Percentiles rank a stretch among this genome's conserved stretches.
Conservation (phyloP, 1,284 basidiomycete species). For the Sporisorium scitamineum region DNA sequence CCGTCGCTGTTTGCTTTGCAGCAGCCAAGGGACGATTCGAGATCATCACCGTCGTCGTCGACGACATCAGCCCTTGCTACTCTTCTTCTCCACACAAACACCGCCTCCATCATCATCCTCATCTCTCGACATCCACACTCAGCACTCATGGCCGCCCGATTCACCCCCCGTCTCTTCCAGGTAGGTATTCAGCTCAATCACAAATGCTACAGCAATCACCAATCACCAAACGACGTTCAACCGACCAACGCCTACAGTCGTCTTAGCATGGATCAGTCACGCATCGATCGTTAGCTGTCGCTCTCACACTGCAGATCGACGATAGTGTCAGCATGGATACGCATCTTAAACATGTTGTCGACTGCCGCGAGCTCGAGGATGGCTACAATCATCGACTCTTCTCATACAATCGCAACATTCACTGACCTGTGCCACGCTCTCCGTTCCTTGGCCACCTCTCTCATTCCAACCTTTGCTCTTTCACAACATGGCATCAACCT, state of each 20-base stretch:
- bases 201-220: not conserved
- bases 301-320: not conserved
- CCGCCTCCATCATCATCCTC: not conserved
- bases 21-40: slow-evolving; percentile 1
- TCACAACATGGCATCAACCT: not conserved
- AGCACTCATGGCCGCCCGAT: slow-evolving; percentile 53
- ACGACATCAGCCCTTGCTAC: not conserved
- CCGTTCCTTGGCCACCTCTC: not conserved
- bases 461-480: not conserved
- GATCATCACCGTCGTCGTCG: slow-evolving; percentile 15
- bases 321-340: not conserved
- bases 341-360: not conserved
- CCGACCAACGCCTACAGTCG: not conserved
- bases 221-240: slow-evolving; percentile 2
- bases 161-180: slow-evolving; percentile 57
- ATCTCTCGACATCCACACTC: slow-evolving; percentile 1
- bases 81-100: slow-evolving; percentile 20
- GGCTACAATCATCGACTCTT: not conserved
- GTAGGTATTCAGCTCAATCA: slow-evolving; percentile 23
- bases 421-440: not conserved
- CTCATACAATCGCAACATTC: not conserved
- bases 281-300: not conserved
- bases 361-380: not conserved
- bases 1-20: not conserved
- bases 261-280: not conserved